Percentiles rank a stretch among this genome's conserved stretches.
Evolutionary conservation across 108 stramenopile genomes (phyloP).

Genomic region (Schizochytrium sp.): DNA sequence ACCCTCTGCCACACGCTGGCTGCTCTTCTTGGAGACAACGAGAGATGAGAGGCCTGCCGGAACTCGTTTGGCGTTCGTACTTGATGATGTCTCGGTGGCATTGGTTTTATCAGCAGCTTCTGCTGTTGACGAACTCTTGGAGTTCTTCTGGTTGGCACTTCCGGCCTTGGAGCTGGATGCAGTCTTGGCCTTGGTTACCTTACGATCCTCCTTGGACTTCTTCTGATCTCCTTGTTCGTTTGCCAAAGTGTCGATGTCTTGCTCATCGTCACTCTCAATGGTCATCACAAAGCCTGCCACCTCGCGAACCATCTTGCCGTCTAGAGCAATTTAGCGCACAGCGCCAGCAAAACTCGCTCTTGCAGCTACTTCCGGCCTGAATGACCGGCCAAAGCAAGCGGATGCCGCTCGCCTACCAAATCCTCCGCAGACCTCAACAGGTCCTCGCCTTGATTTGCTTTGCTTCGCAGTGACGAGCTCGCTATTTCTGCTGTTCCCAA

Average conservation of each 20-base stretch:
- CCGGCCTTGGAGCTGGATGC: background rate
- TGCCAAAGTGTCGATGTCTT: background rate
- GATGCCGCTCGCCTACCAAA: too few species aligned
- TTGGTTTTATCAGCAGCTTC: background rate
- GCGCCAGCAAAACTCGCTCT: too few species aligned
- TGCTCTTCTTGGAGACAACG: background rate
- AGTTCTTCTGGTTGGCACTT: too few species aligned
- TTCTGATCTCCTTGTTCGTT: background rate
- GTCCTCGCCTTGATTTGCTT: too few species aligned
- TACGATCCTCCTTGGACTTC: background rate
- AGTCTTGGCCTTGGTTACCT: background rate
- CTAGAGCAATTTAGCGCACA: too few species aligned
- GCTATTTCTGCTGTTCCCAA: too few species aligned
- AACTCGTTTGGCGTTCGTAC: background rate
- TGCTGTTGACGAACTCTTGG: too few species aligned
- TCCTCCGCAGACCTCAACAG: too few species aligned
- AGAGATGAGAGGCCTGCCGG: constrained; percentile 12
- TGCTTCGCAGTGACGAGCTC: too few species aligned
- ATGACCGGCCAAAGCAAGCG: too few species aligned
- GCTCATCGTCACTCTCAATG: constrained; percentile 51
- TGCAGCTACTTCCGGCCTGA: too few species aligned
- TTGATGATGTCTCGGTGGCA: background rate
- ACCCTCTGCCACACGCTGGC: too few species aligned
- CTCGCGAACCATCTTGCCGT: constrained; percentile 20
- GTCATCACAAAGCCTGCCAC: constrained; percentile 48